Conservation (phyloP, 2,329 filamentous ascomycete species). For the Colletotrichum gigasporum region DNA sequence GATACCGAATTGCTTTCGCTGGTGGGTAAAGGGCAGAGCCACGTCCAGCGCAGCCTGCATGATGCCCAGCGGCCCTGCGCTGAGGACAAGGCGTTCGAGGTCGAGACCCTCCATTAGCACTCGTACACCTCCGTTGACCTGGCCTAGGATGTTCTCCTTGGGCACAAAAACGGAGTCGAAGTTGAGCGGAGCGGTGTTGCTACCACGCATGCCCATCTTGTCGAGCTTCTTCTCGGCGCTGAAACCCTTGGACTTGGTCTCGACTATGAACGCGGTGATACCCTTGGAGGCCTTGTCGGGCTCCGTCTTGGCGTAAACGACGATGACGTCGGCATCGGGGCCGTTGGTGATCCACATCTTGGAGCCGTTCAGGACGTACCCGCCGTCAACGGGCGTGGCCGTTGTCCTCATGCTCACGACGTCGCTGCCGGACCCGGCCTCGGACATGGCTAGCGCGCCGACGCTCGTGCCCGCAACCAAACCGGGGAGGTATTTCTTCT, state of each 20-base stretch:
- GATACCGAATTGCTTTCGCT: constrained; percentile 85
- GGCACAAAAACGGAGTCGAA: constrained; percentile 94
- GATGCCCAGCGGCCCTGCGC: constrained; percentile 87
- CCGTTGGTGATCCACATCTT: constrained; percentile 99
- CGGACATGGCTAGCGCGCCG: constrained; percentile 93
- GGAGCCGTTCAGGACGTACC: constrained; percentile 85
- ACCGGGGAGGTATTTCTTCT: constrained; percentile 80
- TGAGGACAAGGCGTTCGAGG: constrained; percentile 90
- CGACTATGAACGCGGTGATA: constrained; percentile 93
- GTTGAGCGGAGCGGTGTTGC: constrained; percentile 92
- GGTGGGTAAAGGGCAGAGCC: constrained; percentile 87
- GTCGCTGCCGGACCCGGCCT: constrained; percentile 89
- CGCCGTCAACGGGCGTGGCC: constrained; percentile 83
- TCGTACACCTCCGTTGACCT: constrained; percentile 82
- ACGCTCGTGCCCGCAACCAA: constrained; percentile 83
- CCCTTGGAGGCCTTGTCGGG: constrained; percentile 85
- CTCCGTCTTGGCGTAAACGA: constrained; percentile 97
- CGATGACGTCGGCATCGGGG: constrained; percentile 89
- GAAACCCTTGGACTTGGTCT: constrained; percentile 77
- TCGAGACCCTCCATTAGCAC: constrained; percentile 98
- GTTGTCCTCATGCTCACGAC: constrained; percentile 95
- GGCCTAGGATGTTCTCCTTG: constrained; percentile 80
- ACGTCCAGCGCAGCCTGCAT: constrained; percentile 94
- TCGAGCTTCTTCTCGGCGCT: constrained; percentile 90
- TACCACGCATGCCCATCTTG: constrained; percentile 98